These are phyloP conservation scores for Ascocoryne sarcoides DNA, from an alignment of 2,329 filamentous ascomycete genomes.

Conservation along the genomic window DNA sequence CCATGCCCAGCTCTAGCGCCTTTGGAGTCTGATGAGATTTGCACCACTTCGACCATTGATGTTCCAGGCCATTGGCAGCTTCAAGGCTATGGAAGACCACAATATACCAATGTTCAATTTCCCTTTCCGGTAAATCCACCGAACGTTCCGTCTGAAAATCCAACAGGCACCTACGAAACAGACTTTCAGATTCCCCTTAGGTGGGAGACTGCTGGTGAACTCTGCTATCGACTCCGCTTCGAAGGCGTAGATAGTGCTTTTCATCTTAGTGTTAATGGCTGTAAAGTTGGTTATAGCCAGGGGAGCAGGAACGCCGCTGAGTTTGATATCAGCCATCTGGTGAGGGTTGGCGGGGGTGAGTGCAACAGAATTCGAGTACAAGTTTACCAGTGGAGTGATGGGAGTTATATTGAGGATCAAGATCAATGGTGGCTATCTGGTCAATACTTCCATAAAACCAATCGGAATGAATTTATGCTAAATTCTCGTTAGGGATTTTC, in stretches of 20 bases:
- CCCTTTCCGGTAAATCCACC: constrained; percentile 60
- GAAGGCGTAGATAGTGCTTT: constrained; percentile 67
- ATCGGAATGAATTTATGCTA: no score
- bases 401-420: constrained; percentile 60
- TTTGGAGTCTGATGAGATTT: constrained; percentile 19
- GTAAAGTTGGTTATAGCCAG: constrained; percentile 57
- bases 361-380: constrained; percentile 51
- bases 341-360: constrained; percentile 32
- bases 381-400: constrained; percentile 66
- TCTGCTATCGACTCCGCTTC: constrained; percentile 49
- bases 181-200: constrained; percentile 38
- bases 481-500: constrained; percentile 43
- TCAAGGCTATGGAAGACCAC: constrained; percentile 55
- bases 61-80: constrained; percentile 65
- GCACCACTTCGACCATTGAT: constrained; percentile 31
- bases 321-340: constrained; percentile 52
- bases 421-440: constrained; percentile 60
- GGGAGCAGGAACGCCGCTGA: constrained; percentile 61
- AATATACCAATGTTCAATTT: constrained; percentile 61
- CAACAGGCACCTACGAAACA: constrained; percentile 44
- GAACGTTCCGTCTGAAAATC: constrained; percentile 43
- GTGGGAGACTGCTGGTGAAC: constrained; percentile 35
- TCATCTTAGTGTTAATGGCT: constrained; percentile 59
- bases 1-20: constrained; percentile 38
- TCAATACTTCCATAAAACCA: constrained; percentile 11